Base-by-base conservation (phyloP, 2,329 filamentous ascomycete genomes). In the Neobulgaria alba region DNA sequence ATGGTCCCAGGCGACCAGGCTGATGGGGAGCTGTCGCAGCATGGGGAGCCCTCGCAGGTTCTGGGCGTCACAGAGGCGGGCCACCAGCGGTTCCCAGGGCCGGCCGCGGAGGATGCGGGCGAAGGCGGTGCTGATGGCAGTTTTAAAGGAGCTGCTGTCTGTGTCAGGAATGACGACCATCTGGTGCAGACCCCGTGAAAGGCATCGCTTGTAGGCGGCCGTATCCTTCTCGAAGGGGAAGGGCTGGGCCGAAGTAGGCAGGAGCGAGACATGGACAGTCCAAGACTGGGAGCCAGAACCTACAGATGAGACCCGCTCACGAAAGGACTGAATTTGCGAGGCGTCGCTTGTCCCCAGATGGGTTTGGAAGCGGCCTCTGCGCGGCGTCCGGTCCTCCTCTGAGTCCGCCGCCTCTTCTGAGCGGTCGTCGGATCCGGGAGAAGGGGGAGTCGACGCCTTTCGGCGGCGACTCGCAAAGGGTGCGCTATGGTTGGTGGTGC, bases 171-270 rank as follows among this genome's bases (percentile, higher is more conserved):
- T 65, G 7, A 68, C 71, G 14, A 78, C 63, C 59, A 75, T 71
- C 43, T 69, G 71, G 50, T 78, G 75, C 33, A 78, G 65, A 3
- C 75, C 75, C 12, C 75, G 70, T 10, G 75, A 79, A 3, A 78
- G 63, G 33, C 73, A 77, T 32, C 75, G 66, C 53, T 77, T 77
- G 57, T 79, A 79, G 3, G 74, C 73, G 30, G 66, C 71, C 10
- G 74, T 77, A 49, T 77, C 73, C 53, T 75, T 74, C 57, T 78
- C 75, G 53, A 78, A 79, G 0, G 75, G 75, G 48, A 77, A 76
- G 3, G 73, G 69, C 41, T 72, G 68, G 23, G 66, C 66, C 10
- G 63, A 64, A 34, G 67, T 69, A 3, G 75, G 75, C 29, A 79
- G 63, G 10, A 79, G 65, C 2, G 75, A 78, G 26, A 79, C 64